A percentile compares a stretch with the other conserved stretches of the same genome.
These are phyloP conservation scores for Aspergillus ochraceoroseus DNA, from an alignment of 2,329 filamentous ascomycete genomes.

Conservation along the genomic window DNA sequence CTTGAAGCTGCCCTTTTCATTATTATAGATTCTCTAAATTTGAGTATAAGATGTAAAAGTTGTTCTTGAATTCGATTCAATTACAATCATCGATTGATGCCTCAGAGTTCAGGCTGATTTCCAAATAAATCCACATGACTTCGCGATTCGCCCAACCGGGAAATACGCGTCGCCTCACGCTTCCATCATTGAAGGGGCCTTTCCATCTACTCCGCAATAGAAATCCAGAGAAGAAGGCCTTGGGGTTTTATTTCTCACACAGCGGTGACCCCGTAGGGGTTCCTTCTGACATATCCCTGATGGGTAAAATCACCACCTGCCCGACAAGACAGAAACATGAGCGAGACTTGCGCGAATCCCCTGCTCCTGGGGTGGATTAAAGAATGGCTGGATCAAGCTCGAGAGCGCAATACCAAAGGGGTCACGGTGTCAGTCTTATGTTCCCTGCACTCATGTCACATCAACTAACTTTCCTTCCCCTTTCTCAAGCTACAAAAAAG, in stretches of 20 bases:
- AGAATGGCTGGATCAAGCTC: conserved; percentile 68
- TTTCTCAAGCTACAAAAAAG: conserved; percentile 71
- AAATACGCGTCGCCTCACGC: conserved; percentile 17
- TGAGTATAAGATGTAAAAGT: no score
- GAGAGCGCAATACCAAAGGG: conserved; percentile 65
- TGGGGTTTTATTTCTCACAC: neutral
- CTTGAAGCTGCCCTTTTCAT: conserved; percentile 26
- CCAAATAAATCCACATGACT: conserved; percentile 7
- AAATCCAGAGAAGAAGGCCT: neutral
- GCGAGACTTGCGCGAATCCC: conserved; percentile 58
- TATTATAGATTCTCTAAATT: no score
- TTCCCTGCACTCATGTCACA: neutral
- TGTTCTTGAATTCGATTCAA: conserved; percentile 1
- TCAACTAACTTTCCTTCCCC: conserved; percentile 12
- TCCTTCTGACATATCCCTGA: neutral
- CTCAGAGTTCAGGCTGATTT: conserved; percentile 1
- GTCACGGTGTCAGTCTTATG: conserved; percentile 47
- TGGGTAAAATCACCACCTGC: neutral
- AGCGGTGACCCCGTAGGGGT: neutral
- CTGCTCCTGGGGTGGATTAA: conserved; percentile 68
- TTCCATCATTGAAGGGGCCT: conserved; percentile 2
- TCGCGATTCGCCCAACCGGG: conserved; percentile 8
- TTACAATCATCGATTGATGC: no score
- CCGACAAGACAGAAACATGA: conserved; percentile 12
- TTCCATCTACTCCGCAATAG: neutral